Evolutionary conservation across 305 asterid genomes (phyloP).

Genomic region (Rubia tinctorum): DNA sequence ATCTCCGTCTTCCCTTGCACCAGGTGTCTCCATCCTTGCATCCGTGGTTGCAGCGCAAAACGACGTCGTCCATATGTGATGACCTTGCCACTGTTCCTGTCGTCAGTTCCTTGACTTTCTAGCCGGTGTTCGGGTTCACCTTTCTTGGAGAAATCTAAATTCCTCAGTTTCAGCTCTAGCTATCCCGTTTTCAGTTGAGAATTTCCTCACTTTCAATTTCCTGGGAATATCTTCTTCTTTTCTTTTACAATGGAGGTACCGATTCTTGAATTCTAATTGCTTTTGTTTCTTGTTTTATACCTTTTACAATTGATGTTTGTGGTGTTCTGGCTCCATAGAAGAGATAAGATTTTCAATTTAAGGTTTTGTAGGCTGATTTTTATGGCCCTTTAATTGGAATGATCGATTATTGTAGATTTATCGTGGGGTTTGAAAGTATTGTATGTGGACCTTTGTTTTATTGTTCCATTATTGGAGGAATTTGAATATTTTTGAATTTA

Average conservation of each 20-base stretch:
- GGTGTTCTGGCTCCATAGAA: background rate
- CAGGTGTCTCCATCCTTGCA: no score
- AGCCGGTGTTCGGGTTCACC: no score
- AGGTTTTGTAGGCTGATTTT: background rate
- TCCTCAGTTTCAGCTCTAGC: no score
- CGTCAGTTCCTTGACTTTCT: no score
- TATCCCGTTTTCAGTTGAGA: no score
- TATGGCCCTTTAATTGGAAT: slow-evolving; percentile 1
- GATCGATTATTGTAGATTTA: background rate
- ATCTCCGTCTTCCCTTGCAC: no score
- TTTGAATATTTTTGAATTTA: no score
- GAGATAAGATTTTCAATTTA: background rate
- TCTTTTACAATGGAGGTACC: slow-evolving; percentile 41
- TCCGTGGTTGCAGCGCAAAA: no score
- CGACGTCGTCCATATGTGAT: no score
- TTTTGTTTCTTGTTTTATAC: background rate
- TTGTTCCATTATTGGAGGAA: background rate
- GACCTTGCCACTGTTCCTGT: no score
- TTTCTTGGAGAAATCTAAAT: no score
- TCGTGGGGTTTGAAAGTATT: background rate
- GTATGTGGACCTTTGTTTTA: background rate
- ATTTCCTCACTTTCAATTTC: background rate
- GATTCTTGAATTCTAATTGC: background rate
- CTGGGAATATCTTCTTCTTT: slow-evolving; percentile 13
- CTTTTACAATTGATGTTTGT: background rate